These are phyloP conservation scores for Neurospora sp. DNA, from an alignment of 2,329 filamentous ascomycete genomes.

Conservation along the genomic window DNA sequence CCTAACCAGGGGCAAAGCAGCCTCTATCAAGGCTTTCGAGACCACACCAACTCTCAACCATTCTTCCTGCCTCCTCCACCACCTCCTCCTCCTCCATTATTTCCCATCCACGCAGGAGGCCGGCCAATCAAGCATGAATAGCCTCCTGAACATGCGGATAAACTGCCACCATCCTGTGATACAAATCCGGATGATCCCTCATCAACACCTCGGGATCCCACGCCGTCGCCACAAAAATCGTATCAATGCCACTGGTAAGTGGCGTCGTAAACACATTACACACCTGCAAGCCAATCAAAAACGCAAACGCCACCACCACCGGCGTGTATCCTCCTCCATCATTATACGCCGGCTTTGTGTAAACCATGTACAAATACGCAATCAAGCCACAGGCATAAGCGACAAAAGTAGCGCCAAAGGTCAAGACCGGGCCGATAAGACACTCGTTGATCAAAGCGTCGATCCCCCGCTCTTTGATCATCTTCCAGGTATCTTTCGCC, in stretches of 20 bases:
- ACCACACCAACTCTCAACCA: no score
- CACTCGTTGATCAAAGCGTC: conserved; percentile 87
- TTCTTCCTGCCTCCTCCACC: no score
- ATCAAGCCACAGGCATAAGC: conserved; percentile 73
- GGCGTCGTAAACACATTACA: conserved; percentile 85
- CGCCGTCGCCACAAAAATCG: conserved; percentile 73
- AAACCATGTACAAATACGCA: conserved; percentile 76
- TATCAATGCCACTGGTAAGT: conserved; percentile 78
- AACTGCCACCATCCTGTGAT: conserved; percentile 64
- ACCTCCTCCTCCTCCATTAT: neutral
- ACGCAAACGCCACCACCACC: conserved; percentile 73
- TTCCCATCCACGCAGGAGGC: neutral
- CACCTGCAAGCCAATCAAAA: conserved; percentile 84
- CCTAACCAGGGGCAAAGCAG: no score
- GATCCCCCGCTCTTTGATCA: conserved; percentile 87
- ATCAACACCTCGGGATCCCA: conserved; percentile 67
- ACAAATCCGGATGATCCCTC: conserved; percentile 72
- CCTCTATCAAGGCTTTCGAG: no score
- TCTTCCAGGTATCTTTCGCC: conserved; percentile 80
- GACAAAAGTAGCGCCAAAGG: conserved; percentile 73
- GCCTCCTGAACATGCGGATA: conserved; percentile 78
- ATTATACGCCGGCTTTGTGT: conserved; percentile 76
- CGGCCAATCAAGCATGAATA: conserved; percentile 46
- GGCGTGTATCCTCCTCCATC: conserved; percentile 55
- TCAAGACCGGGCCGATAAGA: conserved; percentile 63